phyloP scores from a whole-genome alignment of 148 eudicot genomes.

The Diospyros lotus region DNA sequence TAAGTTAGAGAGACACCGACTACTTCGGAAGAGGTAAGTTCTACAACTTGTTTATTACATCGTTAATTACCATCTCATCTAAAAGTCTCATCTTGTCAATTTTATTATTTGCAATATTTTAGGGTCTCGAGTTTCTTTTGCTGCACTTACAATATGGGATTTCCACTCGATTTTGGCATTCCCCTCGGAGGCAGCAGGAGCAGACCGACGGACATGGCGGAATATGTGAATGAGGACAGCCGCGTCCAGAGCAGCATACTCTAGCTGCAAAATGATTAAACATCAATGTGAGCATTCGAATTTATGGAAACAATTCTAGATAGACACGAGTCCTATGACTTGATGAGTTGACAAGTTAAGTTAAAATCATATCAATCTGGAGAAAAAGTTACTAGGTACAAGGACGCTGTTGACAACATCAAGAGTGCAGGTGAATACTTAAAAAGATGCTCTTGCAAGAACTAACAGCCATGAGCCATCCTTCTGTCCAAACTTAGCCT shows the following conservation, averaged over 20 bases:
- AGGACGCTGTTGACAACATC: background rate
- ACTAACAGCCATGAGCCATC: background rate
- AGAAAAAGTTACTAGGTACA: background rate
- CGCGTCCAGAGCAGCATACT: conserved; percentile 98
- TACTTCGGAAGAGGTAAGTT: conserved; percentile 15
- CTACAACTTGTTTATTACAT: too few relatives aligned
- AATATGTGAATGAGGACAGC: conserved; percentile 92
- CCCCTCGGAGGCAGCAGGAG: conserved; percentile 43
- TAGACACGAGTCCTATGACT: background rate
- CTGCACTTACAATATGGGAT: conserved; percentile 70
- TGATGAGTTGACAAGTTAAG: background rate
- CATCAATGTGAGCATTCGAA: background rate
- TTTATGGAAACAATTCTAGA: background rate
- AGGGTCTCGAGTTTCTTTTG: background rate
- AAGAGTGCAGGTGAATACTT: background rate
- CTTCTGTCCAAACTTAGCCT: background rate
- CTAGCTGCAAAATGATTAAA: conserved; percentile 51
- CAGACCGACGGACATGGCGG: conserved; percentile 48
- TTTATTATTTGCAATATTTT: background rate
- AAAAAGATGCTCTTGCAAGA: background rate
- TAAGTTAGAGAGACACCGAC: background rate
- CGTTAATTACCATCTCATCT: conserved; percentile 1
- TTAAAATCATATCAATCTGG: background rate
- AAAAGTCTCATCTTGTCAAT: background rate
- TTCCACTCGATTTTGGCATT: conserved; percentile 74